Base-by-base conservation (phyloP, 2,329 filamentous ascomycete genomes). In the Pestalotiopsis sp. region DNA sequence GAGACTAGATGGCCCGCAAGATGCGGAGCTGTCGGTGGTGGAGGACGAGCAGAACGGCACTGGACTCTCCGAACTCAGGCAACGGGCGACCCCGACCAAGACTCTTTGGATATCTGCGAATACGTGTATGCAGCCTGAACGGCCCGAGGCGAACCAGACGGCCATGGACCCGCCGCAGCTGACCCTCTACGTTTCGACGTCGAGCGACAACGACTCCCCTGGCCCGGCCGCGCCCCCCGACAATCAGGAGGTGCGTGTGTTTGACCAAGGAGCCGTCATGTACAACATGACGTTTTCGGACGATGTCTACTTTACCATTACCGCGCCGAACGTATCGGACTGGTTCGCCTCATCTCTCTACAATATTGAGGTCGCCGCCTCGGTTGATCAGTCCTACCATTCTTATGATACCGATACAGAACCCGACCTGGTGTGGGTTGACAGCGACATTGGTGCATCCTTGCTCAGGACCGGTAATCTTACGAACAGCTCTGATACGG, bases 81-180 rank as follows among this genome's bases (percentile, higher is more conserved):
- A 71, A 27, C 75, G 78, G 66, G 72, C 76, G 68, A 71, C 75
- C 65, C 71, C 80, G 27, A 79, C 80, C 17, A 84, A 80, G 57
- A 88, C 81, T 1, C 83, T 98, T 3, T 98, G 92, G 79, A 86
- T 99, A 66, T 94, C 94, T 2, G 90, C 94, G 58, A 98, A 94
- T 73, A 95, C 93, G 1, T 99, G 96, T 79, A 80, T 88, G 31
- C 94, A 97, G 74, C 96, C 95, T 13, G 77, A 80, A 23, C 41
- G 56, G 20, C 83, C 85, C 56, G 82, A 81, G 9, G 82, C 82
- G 1, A 80, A 82, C 12, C 81, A 83, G 27, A 83, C 81, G 1
- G 75, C 75, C 2, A 74, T 81, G 65, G 79, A 81, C 14, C 87
- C 92, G 13, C 91, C 92, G 1, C 94, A 97, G 75, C 86, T 98